Percentiles rank a stretch among this genome's conserved stretches.
These are phyloP conservation scores for Cyberlindnera mississippiensis DNA, from an alignment of 805 yeast genomes.

Conservation along the genomic window DNA sequence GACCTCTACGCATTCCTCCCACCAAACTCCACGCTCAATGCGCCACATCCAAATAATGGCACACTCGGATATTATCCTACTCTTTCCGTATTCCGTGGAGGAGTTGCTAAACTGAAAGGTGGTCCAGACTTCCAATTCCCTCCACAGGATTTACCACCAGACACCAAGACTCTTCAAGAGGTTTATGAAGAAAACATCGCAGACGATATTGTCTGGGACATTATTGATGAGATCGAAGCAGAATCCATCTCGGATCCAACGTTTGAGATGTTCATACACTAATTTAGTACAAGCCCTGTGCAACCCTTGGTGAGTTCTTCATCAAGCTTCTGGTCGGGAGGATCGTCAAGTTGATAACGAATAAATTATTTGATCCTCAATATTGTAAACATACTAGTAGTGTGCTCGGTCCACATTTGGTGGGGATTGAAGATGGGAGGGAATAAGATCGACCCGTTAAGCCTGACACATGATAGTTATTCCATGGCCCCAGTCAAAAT, in stretches of 20 bases:
- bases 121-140: constrained; percentile 57
- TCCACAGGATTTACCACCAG: constrained; percentile 33
- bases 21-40: constrained; percentile 56
- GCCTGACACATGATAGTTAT: too few relatives aligned
- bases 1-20: constrained; percentile 75
- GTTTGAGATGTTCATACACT: constrained; percentile 3
- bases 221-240: constrained; percentile 79
- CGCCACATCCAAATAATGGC: constrained; percentile 64
- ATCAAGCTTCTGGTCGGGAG: too few relatives aligned
- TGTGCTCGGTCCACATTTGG: too few relatives aligned
- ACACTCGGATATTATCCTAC: constrained; percentile 89
- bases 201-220: constrained; percentile 80
- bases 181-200: constrained; percentile 67
- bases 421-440: too few relatives aligned
- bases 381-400: too few relatives aligned
- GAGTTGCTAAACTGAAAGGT: constrained; percentile 65
- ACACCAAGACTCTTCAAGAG: constrained; percentile 49
- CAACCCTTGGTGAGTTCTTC: too few relatives aligned
- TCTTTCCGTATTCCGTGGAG: constrained; percentile 76
- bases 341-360: too few relatives aligned
- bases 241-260: constrained; percentile 38
- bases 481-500: too few relatives aligned
- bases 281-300: too few relatives aligned
- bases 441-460: too few relatives aligned
- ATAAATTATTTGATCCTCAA: too few relatives aligned